phyloP scores from a whole-genome alignment of 2,329 filamentous ascomycete genomes.

The Tolypocladium nubicola region DNA sequence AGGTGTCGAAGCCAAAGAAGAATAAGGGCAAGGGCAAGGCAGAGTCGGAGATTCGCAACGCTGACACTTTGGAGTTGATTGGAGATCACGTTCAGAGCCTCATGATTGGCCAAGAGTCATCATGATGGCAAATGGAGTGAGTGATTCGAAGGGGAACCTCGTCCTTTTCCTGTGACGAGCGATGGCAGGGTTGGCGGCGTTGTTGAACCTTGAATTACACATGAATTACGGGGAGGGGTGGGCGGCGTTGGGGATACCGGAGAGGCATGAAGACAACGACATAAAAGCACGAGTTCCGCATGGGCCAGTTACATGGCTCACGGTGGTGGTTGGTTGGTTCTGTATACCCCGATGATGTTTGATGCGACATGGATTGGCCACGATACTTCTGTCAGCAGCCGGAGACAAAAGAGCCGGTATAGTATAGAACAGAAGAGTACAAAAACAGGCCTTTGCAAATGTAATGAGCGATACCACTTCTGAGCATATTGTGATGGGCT shows the following conservation, averaged over 20 bases:
- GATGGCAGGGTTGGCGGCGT: neutral
- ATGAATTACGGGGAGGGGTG: too few relatives aligned
- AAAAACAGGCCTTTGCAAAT: neutral
- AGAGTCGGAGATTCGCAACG: neutral
- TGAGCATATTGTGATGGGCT: neutral
- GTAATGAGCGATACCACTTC: neutral
- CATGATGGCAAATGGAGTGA: neutral
- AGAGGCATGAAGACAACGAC: neutral
- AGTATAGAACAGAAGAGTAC: neutral
- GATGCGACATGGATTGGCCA: neutral
- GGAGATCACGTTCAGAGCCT: neutral
- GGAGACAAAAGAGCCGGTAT: neutral
- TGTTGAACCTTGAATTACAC: neutral
- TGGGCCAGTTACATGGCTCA: neutral
- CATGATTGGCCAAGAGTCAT: neutral
- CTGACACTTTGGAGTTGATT: constrained; percentile 1
- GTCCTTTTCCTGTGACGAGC: neutral
- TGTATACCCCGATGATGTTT: neutral
- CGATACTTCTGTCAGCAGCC: neutral
- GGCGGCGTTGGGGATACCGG: neutral
- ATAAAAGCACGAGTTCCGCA: neutral
- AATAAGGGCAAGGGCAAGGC: constrained; percentile 1
- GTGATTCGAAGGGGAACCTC: neutral
- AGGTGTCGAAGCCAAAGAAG: constrained; percentile 5
- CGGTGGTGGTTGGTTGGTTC: neutral